Evolutionary conservation across 176 grass and related monocot species (phyloP), one percentile per base, ranked within the genome.

Genomic region (Triticum urartu): DNA sequence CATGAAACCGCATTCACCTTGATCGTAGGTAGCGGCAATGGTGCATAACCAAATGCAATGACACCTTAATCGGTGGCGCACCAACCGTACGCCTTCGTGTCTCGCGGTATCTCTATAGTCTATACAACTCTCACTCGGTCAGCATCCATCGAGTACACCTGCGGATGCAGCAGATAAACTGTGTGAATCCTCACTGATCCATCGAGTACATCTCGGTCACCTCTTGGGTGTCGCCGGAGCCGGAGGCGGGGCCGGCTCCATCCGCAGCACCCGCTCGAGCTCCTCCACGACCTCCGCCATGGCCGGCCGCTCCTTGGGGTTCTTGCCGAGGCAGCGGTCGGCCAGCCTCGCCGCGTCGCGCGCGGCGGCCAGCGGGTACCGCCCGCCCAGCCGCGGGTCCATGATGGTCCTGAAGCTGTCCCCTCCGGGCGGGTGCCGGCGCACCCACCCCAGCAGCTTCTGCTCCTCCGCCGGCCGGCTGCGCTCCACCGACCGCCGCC

Each of bases 371-470:
- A 43, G 28, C 25, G 91, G 87, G 81, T 94, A 95, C 74, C 89
- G 39, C 5, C 89, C 92, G 78, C 64, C 84, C 13, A 98, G 81
- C 60, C 96, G 74, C 10, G 91, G 96, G 79, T 98, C 96, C 73
- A 98, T 94, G 77, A 98, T 92, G 34, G 77, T 34, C 36, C 73
- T 42, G 77, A 98, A 98, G 20, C 81, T 88, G 35, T 64, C 68
- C 47, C 82, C 34, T 5, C 92, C 88, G 2, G 88, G 79, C 33
- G 91, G 93, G 88, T 89, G 88, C 3, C 70, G 75, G 9, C 39
- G 52, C 75, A 95, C 91, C 96, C 96, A 98, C 22, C 75, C 43
- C 38, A 98, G 91, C 84, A 98, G 91, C 61, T 95, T 95, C 79
- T 88, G 95, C 86, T 98, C 93, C 81, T 79, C 87, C 25, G 22